Conservation (phyloP, 176 grass and related monocot genomes). For the Olyra latifolia region DNA sequence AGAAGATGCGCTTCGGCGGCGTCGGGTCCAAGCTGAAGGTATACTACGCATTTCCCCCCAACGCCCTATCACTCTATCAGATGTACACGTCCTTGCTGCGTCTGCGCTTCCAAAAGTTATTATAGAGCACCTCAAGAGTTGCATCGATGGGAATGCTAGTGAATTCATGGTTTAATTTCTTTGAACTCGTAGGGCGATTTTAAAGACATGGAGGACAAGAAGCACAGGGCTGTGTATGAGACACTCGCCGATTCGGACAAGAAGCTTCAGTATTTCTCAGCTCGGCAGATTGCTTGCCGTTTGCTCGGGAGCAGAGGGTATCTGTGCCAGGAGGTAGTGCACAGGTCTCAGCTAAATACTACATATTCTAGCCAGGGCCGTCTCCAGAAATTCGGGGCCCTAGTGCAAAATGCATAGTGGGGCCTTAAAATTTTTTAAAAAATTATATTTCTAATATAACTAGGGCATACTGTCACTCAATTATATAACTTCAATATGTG, state of each 20-base stretch:
- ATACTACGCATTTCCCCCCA: neutral
- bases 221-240: constrained; percentile 71
- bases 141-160: neutral
- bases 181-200: constrained; percentile 61
- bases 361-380: too few relatives aligned
- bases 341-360: neutral
- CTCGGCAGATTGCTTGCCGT: constrained; percentile 88
- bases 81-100: neutral
- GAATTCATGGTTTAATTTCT: neutral
- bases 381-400: too few relatives aligned
- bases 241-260: constrained; percentile 63
- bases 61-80: neutral
- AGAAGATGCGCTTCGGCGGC: constrained; percentile 73
- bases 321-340: constrained; percentile 77
- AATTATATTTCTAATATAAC: too few relatives aligned
- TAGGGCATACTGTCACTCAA: too few relatives aligned
- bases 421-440: too few relatives aligned
- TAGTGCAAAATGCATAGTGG: too few relatives aligned
- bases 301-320: constrained; percentile 78
- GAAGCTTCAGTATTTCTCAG: constrained; percentile 86
- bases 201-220: constrained; percentile 78
- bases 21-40: constrained; percentile 80
- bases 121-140: neutral
- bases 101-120: neutral
- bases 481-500: too few relatives aligned